A percentile compares a stretch with the other conserved stretches of the same genome.
These are phyloP conservation scores for Cercospora sp. DNA, from an alignment of 2,329 filamentous ascomycete genomes.

Conservation along the genomic window DNA sequence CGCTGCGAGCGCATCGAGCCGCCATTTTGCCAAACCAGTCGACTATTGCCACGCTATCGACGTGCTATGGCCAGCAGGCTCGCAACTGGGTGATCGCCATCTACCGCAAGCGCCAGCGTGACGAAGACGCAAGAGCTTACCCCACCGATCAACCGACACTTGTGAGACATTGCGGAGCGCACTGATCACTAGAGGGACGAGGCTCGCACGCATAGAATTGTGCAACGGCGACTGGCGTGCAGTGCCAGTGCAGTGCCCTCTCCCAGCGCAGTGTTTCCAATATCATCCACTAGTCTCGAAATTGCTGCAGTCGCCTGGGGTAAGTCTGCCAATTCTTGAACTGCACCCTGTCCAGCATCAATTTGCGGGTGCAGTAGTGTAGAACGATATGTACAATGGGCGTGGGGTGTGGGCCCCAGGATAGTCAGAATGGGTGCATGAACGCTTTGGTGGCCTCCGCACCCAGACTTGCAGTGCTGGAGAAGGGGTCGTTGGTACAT, in stretches of 20 bases:
- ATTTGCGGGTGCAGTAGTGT: slow-evolving; percentile 17
- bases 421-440: slow-evolving; percentile 9
- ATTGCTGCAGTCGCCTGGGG: background rate
- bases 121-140: too few species aligned
- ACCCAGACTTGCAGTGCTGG: slow-evolving; percentile 15
- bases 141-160: too few species aligned
- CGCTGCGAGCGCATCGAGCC: background rate
- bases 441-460: slow-evolving; percentile 14
- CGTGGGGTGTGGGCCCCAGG: slow-evolving; percentile 16
- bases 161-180: slow-evolving; percentile 17
- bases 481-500: background rate
- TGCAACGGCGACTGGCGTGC: background rate
- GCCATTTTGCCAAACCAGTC: background rate
- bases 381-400: slow-evolving; percentile 15
- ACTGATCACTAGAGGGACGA: slow-evolving; percentile 11
- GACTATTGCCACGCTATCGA: slow-evolving; percentile 9
- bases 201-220: background rate
- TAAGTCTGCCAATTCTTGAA: slow-evolving; percentile 10
- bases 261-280: slow-evolving; percentile 9
- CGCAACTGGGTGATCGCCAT: slow-evolving; percentile 16
- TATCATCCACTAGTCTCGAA: background rate
- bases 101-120: slow-evolving; percentile 14
- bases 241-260: background rate
- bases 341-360: slow-evolving; percentile 7
- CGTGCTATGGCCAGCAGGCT: background rate